Base-by-base conservation (phyloP, 371 early-diverging fungal species). In the Mortierella sp. region DNA sequence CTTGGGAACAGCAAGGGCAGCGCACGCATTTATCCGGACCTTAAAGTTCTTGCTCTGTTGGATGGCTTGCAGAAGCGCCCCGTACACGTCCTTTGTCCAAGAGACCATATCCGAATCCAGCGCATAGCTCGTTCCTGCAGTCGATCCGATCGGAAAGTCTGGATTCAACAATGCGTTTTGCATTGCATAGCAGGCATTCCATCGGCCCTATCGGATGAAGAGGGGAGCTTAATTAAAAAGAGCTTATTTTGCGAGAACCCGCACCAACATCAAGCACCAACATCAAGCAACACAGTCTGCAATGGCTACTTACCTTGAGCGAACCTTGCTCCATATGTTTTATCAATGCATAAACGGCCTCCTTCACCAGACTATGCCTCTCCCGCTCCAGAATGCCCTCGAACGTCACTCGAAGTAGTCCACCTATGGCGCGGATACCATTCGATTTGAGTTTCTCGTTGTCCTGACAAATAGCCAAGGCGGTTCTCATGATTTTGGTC, bases 171-270 rank as follows among this genome's bases (percentile, higher is more conserved):
- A 85, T 75, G 95, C 90, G 77, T 95, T 95, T 44, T 90, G 90
- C 24, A 94, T 89, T 0, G 96, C 95, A 87, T 96, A 93, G 82
- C 95, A 95, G 5, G 96, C 95, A 84, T 96, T 96, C 96, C 96
- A 96, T 26, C 96, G 93, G 14, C 91, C 92, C 93, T 95, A 73
- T 58, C 13, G 38, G 75, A 16, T 60, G 50, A 75, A 52, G 57
- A 21, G 9, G 48, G 58, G 16, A 55, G 55, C 38, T 60, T 21
- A 16, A 21, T 19, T 50, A 34, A 16, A n/a, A 57, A 11, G 50
- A 50, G 50, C 50, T 3, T 38, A 38, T 38, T 38, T 5, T 38
- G 0, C 6, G 7, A 26, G 55, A 8, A 26, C 0, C 11, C 70
- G 16, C 57, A 60, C 13, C 14, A 24, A 3, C 0, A 34, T 34